These are phyloP conservation scores for Epichloe brachyelytri DNA, from an alignment of 2,329 filamentous ascomycete species.

Conservation along the genomic window DNA sequence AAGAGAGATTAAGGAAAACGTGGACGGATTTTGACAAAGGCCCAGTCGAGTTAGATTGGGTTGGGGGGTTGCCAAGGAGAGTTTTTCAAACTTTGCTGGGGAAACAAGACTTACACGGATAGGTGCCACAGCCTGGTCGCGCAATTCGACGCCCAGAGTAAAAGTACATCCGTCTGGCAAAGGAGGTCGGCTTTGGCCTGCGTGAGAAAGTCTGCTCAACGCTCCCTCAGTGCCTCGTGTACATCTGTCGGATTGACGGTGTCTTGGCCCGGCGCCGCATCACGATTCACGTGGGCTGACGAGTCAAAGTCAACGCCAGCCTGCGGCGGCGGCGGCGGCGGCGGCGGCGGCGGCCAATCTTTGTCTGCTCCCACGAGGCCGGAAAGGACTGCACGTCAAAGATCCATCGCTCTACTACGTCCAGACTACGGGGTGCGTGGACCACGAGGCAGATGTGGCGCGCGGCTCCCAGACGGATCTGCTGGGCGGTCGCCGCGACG, in stretches of 20 bases:
- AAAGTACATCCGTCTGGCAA: slow-evolving; percentile 58
- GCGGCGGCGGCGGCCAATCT: neutral
- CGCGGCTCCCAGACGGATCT: slow-evolving; percentile 48
- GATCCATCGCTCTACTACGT: slow-evolving; percentile 47
- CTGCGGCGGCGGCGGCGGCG: neutral
- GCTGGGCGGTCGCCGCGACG: slow-evolving; percentile 54
- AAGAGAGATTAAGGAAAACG: too few species aligned
- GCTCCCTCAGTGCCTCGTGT: slow-evolving; percentile 58
- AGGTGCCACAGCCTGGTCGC: slow-evolving; percentile 43
- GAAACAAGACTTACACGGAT: slow-evolving; percentile 34
- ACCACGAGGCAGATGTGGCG: slow-evolving; percentile 36
- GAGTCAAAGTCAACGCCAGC: neutral
- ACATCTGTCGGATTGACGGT: slow-evolving; percentile 45
- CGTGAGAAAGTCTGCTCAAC: slow-evolving; percentile 47
- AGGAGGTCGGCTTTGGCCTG: slow-evolving; percentile 40
- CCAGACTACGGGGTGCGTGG: slow-evolving; percentile 24
- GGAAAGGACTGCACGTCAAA: slow-evolving; percentile 45
- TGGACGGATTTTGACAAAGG: too few species aligned
- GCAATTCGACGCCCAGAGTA: slow-evolving; percentile 62
- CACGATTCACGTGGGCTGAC: slow-evolving; percentile 13
- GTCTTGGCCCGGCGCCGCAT: slow-evolving; percentile 13
- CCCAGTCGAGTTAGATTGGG: too few species aligned
- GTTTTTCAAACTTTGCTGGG: slow-evolving; percentile 5
- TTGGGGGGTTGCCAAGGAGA: slow-evolving; percentile 39
- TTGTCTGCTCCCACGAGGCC: neutral